These are phyloP conservation scores for Boletus mariae DNA, from an alignment of 1,284 basidiomycete species.

Conservation along the genomic window DNA sequence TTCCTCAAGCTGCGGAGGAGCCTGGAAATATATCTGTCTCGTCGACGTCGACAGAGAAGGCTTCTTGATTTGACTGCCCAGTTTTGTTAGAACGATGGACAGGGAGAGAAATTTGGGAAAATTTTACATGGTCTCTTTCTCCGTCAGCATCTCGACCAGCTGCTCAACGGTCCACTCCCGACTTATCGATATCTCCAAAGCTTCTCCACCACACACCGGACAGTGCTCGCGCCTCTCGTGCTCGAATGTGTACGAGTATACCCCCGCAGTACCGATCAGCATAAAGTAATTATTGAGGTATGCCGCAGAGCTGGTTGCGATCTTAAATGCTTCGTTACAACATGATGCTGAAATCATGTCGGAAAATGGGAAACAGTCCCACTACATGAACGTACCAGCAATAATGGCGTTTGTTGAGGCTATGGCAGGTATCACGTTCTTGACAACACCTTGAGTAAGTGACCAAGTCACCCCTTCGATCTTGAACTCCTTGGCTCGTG, in stretches of 20 bases:
- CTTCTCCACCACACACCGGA: constrained; percentile 94
- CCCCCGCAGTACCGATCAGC: constrained; percentile 92
- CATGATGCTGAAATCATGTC: constrained; percentile 72
- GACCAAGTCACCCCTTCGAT: constrained; percentile 99
- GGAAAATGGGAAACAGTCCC: not conserved
- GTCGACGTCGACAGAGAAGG: constrained; percentile 74
- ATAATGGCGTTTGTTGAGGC: constrained; percentile 97
- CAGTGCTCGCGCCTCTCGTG: constrained; percentile 92
- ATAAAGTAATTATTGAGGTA: constrained; percentile 99
- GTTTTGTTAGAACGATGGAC: constrained; percentile 12
- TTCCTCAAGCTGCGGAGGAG: constrained; percentile 85
- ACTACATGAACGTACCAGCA: constrained; percentile 54
- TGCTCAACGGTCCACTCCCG: constrained; percentile 77
- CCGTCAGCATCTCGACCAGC: constrained; percentile 81
- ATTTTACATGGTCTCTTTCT: constrained; percentile 83
- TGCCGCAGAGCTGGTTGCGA: constrained; percentile 91
- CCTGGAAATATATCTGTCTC: constrained; percentile 86
- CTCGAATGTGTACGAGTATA: constrained; percentile 98
- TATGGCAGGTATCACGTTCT: constrained; percentile 99
- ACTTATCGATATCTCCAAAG: constrained; percentile 66
- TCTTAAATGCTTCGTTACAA: constrained; percentile 99
- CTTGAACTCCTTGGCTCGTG: constrained; percentile 87
- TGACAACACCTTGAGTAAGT: constrained; percentile 97
- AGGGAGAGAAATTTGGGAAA: not conserved
- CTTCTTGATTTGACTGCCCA: constrained; percentile 84